Conservation (phyloP, 2,329 filamentous ascomycete species). For the Pseudodiploospora longispora region DNA sequence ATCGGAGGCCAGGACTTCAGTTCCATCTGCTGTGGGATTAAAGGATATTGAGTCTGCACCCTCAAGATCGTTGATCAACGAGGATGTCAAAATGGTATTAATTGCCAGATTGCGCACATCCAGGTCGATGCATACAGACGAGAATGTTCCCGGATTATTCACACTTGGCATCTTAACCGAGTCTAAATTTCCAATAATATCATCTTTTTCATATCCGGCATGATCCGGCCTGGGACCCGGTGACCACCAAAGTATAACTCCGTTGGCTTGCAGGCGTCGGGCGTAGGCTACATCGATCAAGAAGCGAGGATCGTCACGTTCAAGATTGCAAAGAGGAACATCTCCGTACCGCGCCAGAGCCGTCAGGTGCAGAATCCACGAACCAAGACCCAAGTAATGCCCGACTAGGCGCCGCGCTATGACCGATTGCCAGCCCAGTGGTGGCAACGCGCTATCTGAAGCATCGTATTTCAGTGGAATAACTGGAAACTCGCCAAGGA, state of each 20-base stretch:
- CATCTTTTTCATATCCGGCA: conserved; percentile 89
- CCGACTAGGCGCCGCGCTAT: conserved; percentile 78
- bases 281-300: conserved; percentile 96
- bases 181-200: conserved; percentile 75
- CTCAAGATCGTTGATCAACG: conserved; percentile 92
- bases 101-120: conserved; percentile 92
- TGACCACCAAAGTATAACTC: conserved; percentile 97
- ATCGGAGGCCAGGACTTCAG: conserved; percentile 63
- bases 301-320: conserved; percentile 87
- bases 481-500: conserved; percentile 76
- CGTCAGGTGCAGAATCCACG: conserved; percentile 84
- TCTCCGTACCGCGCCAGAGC: conserved; percentile 87
- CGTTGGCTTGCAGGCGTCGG: conserved; percentile 77
- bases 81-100: conserved; percentile 95
- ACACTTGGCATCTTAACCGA: conserved; percentile 85
- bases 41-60: conserved; percentile 81
- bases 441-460: conserved; percentile 78
- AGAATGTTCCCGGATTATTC: conserved; percentile 89
- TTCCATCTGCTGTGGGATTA: conserved; percentile 45
- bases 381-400: conserved; percentile 86
- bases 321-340: conserved; percentile 89
- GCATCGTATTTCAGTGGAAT: conserved; percentile 74
- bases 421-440: conserved; percentile 87
- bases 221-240: conserved; percentile 80
- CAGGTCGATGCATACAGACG: conserved; percentile 92